Evolutionary conservation across 257 asterid genomes (phyloP), one percentile per base, ranked within the genome.

Genomic region (Leonotis leonurus): DNA sequence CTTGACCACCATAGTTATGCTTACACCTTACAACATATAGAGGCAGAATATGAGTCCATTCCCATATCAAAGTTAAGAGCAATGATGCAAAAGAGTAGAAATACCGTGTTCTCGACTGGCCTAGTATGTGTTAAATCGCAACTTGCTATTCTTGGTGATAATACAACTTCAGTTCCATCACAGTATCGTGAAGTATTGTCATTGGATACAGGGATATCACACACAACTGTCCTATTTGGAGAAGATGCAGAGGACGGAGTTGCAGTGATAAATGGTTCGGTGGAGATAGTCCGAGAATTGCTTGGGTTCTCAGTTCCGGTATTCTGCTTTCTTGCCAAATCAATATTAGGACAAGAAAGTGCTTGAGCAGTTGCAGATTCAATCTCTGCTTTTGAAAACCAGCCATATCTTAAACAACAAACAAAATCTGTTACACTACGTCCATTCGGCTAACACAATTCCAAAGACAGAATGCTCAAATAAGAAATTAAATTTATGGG

Each of bases 301-400:
- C 64, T 67, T 41, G 41, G 64, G 58, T 67, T 68, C 62, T 69
- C 78, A 51, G 63, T 44, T 70, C 71, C 83, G 32, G 56, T 37
- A 61, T 70, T 55, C 64, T 72, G 72, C 72, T 77, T 80, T 51
- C 57, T 56, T 60, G 69, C 52, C 74, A 64, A 82, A 26, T 50
- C 36, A 18, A 69, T 70, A 39, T 65, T 70, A 37, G 75, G 21
- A 60, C 63, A 57, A 25, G 93, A 75, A 51, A 76, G 68, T 56
- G 71, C 81, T 60, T 62, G 85, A 71, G 78, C 73, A 56, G 72
- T 74, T 16, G 55, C 80, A 50, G 77, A 72, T 70, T 73, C 88
- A 62, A 80, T 55, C 53, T 77, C 95, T 22, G 87, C 73, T 65
- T 71, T 78, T 30, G 86, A 74, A 78, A 89, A 89, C 99, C 99